Base-by-base conservation (phyloP, 148 eudicot species). In the Dianthus caryophyllus region DNA sequence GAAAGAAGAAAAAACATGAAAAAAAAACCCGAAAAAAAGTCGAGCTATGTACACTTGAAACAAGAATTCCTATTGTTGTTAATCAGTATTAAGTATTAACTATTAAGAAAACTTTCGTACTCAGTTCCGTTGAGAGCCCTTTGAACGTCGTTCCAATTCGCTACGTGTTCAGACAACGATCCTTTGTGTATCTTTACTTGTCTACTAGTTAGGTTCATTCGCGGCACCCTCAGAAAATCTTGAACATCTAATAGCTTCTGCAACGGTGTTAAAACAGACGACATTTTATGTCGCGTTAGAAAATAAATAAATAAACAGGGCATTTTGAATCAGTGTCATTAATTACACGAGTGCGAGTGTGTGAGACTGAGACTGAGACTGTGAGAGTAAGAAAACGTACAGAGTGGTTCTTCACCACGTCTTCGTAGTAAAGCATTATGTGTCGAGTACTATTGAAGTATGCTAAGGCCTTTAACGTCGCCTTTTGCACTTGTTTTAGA, bases 171-270 rank as follows among this genome's bases (percentile, higher is more conserved):
- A 0, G 84, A 78, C 46, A 89, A 76, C 9, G 85, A 54, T 36
- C 95, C 95, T 75, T 76, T 87, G 76, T 93, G 98, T 81, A 93
- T 93, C 78, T 92, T 92, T 71, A 88, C 96, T 75, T 88, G 97
- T 18, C 77, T 81, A 66, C 90, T 88, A 0, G 80, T 79, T 51
- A 92, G 75, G 9, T 85, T 83, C 80, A 70, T 79, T 50, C 64
- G 77, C 8, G 96, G 89, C 13, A 88, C 83, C 80, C 71, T 79
- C 56, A 92, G 81, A 66, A 92, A 92, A 24, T 87, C 89, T 80
- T 85, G 88, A 73, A 88, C 88, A n/a, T 92, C 96, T 2, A 69
- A 47, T 71, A 88, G 31, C 65, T 81, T 80, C 89, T 83, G 77
- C 70, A 76, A 43, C 43, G 43, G 22, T 27, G n/a, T n/a, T 1